phyloP scores from a whole-genome alignment of 495 filamentous ascomycete species.

The Thozetella sp. region DNA sequence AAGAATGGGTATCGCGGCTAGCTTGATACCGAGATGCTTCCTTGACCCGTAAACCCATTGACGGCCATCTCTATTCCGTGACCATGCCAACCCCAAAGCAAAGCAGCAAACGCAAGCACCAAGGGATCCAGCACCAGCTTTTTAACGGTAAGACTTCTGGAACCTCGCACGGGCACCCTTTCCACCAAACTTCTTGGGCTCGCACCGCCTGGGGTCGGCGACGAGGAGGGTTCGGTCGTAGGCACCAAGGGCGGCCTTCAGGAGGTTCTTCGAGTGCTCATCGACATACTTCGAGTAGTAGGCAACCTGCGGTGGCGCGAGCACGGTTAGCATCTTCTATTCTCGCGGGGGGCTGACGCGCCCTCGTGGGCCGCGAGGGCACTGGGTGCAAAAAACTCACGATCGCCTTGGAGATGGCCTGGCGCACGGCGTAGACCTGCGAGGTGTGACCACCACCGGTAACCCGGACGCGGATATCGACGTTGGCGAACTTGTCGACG shows the following conservation, averaged over 20 bases:
- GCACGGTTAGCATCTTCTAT: constrained; percentile 12
- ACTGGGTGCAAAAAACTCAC: constrained; percentile 19
- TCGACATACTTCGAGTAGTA: constrained; percentile 99
- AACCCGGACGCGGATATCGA: constrained; percentile 98
- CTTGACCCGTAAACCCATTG: constrained; percentile 2
- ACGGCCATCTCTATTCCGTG: constrained; percentile 2
- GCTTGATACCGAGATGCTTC: constrained; percentile 2
- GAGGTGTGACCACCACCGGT: constrained; percentile 96
- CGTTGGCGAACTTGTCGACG: constrained; percentile 80
- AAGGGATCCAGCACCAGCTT: constrained; percentile 18
- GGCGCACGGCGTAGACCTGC: constrained; percentile 97
- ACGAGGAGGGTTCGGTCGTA: constrained; percentile 98
- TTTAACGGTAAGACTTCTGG: constrained; percentile 85
- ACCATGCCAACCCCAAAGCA: constrained; percentile 1
- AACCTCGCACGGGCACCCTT: constrained; percentile 93
- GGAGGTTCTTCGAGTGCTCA: constrained; percentile 98
- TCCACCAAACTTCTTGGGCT: constrained; percentile 92
- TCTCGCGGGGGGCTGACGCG: constrained; percentile 3
- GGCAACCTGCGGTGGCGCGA: constrained; percentile 54
- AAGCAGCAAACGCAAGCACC: constrained; percentile 8
- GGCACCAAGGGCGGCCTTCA: constrained; percentile 90
- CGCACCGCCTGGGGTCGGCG: constrained; percentile 92
- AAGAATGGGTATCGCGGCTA: constrained; percentile 1
- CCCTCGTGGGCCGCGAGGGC: not conserved
- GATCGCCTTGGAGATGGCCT: constrained; percentile 87